Conservation (phyloP, 2,329 filamentous ascomycete species). For the Fusarium heterosporum region DNA sequence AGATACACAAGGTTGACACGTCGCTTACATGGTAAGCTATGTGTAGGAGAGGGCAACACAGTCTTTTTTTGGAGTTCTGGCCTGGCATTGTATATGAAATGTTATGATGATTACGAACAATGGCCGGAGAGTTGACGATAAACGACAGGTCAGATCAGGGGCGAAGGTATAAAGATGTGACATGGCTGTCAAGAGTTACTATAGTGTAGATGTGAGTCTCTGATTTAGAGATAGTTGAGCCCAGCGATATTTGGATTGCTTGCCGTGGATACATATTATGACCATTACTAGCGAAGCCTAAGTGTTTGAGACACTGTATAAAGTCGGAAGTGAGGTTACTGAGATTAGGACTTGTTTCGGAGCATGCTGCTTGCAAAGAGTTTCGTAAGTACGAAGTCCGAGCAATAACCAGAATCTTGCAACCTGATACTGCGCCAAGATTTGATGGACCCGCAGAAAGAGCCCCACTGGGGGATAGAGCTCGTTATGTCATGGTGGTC, state of each 20-base stretch:
- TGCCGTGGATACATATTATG: constrained; percentile 3
- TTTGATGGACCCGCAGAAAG: constrained; percentile 18
- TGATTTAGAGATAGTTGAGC: constrained; percentile 7
- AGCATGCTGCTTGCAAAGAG: constrained; percentile 9
- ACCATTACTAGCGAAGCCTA: background rate
- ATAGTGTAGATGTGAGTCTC: constrained; percentile 11
- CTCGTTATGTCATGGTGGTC: constrained; percentile 18
- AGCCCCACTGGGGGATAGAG: constrained; percentile 25
- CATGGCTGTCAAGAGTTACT: constrained; percentile 11
- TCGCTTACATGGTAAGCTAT: background rate
- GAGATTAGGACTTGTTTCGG: background rate
- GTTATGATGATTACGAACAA: constrained; percentile 30
- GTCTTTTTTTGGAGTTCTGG: constrained; percentile 34
- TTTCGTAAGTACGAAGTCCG: constrained; percentile 30
- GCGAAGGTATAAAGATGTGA: constrained; percentile 16
- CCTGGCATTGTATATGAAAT: constrained; percentile 34
- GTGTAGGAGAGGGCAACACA: constrained; percentile 12
- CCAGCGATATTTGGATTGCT: background rate
- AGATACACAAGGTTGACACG: constrained; percentile 36
- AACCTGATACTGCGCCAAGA: constrained; percentile 25
- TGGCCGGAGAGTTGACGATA: constrained; percentile 10
- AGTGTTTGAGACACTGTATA: background rate
- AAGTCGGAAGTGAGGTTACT: background rate
- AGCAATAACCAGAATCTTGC: constrained; percentile 19
- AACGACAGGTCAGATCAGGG: constrained; percentile 17